Base-by-base conservation (phyloP, 352 stramenopile genomes). In the Phytophthora kernoviae region DNA sequence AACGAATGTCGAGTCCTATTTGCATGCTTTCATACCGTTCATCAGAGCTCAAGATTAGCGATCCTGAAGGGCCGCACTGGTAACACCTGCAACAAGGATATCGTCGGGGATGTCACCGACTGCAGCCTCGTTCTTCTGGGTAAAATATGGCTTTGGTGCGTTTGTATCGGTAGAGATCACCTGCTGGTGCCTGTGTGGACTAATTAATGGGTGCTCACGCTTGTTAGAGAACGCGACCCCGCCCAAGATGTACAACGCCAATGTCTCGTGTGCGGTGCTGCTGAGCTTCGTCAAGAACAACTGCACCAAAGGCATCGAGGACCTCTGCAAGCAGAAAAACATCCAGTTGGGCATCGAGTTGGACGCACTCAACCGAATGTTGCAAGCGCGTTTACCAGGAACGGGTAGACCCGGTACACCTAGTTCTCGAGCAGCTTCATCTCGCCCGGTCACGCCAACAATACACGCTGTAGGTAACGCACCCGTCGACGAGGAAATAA, bases 141-240 rank as follows among this genome's bases (percentile, higher is more conserved):
- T 90, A 51, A 91, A 90, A 65, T 91, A 91, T 79, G 84, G 84
- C 59, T 91, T 93, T 42, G 81, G 84, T 92, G 61, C 32, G 81
- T 32, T 56, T n/a, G n/a, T n/a, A n/a, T n/a, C n/a, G n/a, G n/a
- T n/a, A n/a, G n/a, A n/a, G n/a, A n/a, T n/a, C n/a, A n/a, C n/a
- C n/a, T n/a, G n/a, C n/a, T n/a, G n/a, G n/a, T 45, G 5, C 15
- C 7, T 18, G 20, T 11, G 45, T 11, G 30, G 30, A 1, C 39
- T 21, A 33, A 7, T 50, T 21, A 62, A 18, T 3, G n/a, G n/a
- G n/a, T n/a, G 7, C 12, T 22, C 24, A 24, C 24, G n/a, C 15
- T 20, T 15, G n/a, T 53, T 46, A 69, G 54, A 69, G 83, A 75
- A 84, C 39, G 73, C 55, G 34, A 89, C 73, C 21, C 79, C 80